Evolutionary conservation across 2,329 filamentous ascomycete species (phyloP).

Genomic region (Neospermospora avenae): DNA sequence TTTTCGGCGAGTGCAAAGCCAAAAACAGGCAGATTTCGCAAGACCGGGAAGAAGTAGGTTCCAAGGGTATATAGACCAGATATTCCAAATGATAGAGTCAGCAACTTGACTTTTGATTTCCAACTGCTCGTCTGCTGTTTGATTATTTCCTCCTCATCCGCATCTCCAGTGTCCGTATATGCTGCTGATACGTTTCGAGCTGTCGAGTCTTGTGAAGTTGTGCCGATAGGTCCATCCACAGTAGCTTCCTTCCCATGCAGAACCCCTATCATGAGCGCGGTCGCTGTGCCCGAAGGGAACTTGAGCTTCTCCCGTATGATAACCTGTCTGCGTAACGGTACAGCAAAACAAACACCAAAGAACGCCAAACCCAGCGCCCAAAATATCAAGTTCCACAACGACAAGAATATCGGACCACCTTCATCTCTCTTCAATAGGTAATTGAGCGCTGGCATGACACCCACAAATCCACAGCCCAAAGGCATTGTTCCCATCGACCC

Average conservation of each 20-base stretch:
- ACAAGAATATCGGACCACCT: slow-evolving; percentile 70
- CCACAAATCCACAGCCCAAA: slow-evolving; percentile 90
- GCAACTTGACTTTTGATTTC: slow-evolving; percentile 35
- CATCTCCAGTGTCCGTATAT: slow-evolving; percentile 10
- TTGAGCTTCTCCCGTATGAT: slow-evolving; percentile 89
- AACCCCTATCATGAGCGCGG: slow-evolving; percentile 87
- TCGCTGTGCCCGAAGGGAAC: slow-evolving; percentile 94
- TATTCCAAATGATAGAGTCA: slow-evolving; percentile 54
- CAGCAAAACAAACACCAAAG: slow-evolving; percentile 95
- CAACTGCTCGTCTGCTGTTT: slow-evolving; percentile 31
- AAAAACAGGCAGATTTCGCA: slow-evolving; percentile 85
- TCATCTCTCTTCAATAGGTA: slow-evolving; percentile 77
- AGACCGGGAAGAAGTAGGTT: slow-evolving; percentile 84
- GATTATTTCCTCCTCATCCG: slow-evolving; percentile 28
- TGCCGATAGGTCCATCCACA: slow-evolving; percentile 14
- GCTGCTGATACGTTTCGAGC: background rate
- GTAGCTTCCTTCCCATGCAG: slow-evolving; percentile 63
- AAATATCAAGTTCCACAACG: slow-evolving; percentile 73
- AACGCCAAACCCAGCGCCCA: slow-evolving; percentile 95
- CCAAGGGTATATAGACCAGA: slow-evolving; percentile 70
- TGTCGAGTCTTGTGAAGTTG: background rate
- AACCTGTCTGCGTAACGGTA: slow-evolving; percentile 84
- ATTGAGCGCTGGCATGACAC: slow-evolving; percentile 89
- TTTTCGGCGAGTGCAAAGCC: slow-evolving; percentile 68
- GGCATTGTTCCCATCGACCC: slow-evolving; percentile 97